These are phyloP conservation scores for Hanseniaspora guilliermondii DNA, from an alignment of 805 yeast genomes.

Conservation along the genomic window DNA sequence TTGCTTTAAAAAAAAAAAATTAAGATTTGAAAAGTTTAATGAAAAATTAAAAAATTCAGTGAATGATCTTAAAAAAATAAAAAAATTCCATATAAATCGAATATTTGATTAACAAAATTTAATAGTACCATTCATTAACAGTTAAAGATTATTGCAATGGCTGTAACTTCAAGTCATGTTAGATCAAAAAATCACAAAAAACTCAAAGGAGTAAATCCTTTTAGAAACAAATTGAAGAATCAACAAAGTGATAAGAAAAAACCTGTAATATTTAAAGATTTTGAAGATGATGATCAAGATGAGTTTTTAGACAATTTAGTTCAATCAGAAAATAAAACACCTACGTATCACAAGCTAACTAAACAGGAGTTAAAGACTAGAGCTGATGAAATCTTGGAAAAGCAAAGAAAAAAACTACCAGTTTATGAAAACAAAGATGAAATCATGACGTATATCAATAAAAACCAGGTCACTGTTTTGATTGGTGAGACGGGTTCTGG, in stretches of 20 bases:
- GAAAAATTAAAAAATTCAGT: no score
- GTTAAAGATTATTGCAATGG: background rate
- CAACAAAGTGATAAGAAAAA: conserved; percentile 1
- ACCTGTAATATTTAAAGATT: conserved; percentile 28
- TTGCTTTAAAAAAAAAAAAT: no score
- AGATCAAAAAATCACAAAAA: background rate
- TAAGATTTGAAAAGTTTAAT: no score
- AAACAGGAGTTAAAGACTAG: conserved; percentile 26
- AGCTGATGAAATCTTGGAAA: conserved; percentile 34
- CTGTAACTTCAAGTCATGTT: background rate
- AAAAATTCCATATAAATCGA: no score
- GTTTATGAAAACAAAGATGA: conserved; percentile 60
- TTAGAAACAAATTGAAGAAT: conserved; percentile 2
- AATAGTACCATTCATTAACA: background rate
- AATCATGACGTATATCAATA: conserved; percentile 41
- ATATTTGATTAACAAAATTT: no score
- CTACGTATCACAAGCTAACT: conserved; percentile 11
- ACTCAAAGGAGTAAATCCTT: background rate
- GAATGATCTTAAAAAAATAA: no score
- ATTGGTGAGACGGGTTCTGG: conserved; percentile 98
- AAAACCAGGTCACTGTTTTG: conserved; percentile 59
- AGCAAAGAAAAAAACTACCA: conserved; percentile 51
- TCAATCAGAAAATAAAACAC: conserved; percentile 12
- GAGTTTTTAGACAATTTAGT: conserved; percentile 16
- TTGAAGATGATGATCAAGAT: conserved; percentile 22